Evolutionary conservation across 2,329 filamentous ascomycete species (phyloP).

Genomic region (Venturiaceae sp.): DNA sequence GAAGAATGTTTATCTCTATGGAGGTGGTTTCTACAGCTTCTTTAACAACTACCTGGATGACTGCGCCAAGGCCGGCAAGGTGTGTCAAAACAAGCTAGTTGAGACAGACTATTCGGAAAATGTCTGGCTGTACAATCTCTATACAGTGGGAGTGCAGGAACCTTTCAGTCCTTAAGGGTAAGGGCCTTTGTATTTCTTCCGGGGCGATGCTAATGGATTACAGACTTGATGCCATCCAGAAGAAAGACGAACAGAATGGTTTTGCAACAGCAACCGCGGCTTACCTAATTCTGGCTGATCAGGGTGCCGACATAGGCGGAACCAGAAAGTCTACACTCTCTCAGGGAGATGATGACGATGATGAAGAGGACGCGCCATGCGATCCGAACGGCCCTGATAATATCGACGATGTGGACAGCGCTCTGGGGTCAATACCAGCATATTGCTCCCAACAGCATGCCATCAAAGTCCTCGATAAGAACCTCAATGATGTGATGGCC

Average conservation of each 20-base stretch:
- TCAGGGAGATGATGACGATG: background rate
- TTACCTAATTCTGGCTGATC: background rate
- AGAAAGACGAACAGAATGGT: background rate
- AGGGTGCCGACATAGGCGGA: background rate
- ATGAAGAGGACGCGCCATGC: background rate
- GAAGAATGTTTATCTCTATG: background rate
- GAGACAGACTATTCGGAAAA: background rate
- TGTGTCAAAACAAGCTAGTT: background rate
- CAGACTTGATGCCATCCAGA: background rate
- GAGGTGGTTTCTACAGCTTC: slow-evolving; percentile 1
- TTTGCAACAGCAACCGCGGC: background rate
- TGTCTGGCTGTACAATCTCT: background rate
- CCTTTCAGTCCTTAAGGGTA: background rate
- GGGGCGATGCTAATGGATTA: background rate
- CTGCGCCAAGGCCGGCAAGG: background rate
- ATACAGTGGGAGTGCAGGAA: background rate
- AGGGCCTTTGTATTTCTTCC: background rate
- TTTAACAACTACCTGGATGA: background rate
- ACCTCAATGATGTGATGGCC: background rate
- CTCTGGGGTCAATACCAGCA: background rate
- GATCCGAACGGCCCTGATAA: background rate
- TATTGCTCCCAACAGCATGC: background rate
- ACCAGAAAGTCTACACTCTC: background rate
- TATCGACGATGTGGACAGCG: background rate
- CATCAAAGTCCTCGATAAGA: background rate